Evolutionary conservation across 345 rosid genomes (phyloP).

Genomic region (Eucalyptus cloeziana): DNA sequence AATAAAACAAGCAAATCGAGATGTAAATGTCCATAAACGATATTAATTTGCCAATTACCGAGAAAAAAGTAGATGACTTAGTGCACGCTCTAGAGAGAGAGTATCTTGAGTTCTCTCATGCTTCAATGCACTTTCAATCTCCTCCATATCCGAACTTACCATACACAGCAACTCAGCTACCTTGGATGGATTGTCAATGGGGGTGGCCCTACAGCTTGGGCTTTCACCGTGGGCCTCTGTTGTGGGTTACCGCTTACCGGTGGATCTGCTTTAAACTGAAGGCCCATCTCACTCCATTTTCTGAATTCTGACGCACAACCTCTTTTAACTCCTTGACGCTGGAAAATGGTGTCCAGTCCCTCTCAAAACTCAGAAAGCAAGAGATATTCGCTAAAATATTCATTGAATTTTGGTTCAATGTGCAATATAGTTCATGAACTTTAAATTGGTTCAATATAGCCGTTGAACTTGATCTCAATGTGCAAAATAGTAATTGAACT

Average conservation of each 20-base stretch:
- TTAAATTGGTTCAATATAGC: no score
- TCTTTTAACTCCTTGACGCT: not conserved
- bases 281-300: not conserved
- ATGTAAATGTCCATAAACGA: no score
- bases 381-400: not conserved
- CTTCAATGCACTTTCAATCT: not conserved
- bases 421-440: accelerated
- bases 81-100: not conserved
- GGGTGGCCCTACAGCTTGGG: not conserved
- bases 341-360: not conserved
- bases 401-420: no score
- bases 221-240: not conserved
- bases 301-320: not conserved
- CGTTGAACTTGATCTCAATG: no score
- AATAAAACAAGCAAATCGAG: no score
- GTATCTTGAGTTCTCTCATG: not conserved
- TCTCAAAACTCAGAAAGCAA: not conserved
- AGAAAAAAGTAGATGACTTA: not conserved
- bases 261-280: not conserved
- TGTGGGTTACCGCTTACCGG: not conserved
- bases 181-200: not conserved
- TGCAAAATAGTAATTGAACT: not conserved
- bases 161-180: not conserved
- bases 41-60: not conserved
- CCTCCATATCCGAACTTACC: not conserved